Conservation (phyloP, 139 green algal species). For the Picochlorum sp. region DNA sequence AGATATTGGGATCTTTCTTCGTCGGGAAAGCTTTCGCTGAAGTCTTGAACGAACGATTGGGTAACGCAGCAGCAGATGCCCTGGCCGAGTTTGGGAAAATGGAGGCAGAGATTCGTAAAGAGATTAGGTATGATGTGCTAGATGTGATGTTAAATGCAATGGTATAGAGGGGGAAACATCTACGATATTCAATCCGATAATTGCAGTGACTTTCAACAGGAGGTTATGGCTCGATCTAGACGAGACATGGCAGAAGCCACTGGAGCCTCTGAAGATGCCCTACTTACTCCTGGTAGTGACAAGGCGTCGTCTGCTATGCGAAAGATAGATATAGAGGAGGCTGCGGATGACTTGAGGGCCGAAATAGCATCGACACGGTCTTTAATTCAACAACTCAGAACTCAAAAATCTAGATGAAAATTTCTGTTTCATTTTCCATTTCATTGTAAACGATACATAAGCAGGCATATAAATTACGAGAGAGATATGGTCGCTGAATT, state of each 20-base stretch:
- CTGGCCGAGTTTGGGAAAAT: slow-evolving; percentile 23
- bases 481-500: not conserved
- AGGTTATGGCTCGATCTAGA: slow-evolving; percentile 19
- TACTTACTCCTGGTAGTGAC: not conserved
- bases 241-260: not conserved
- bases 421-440: too few species aligned
- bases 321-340: slow-evolving; percentile 11
- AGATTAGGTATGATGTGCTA: slow-evolving; percentile 2
- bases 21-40: slow-evolving; percentile 27
- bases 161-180: too few species aligned
- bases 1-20: slow-evolving; percentile 34
- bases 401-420: not conserved
- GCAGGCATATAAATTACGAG: too few species aligned
- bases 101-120: slow-evolving; percentile 20
- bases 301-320: not conserved
- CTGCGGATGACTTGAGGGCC: slow-evolving; percentile 31
- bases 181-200: too few species aligned
- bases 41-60: slow-evolving; percentile 27
- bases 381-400: slow-evolving; percentile 19
- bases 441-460: too few species aligned
- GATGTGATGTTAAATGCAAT: not conserved
- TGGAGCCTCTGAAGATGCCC: not conserved
- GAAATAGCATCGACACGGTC: slow-evolving; percentile 25
- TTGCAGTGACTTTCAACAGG: slow-evolving; percentile 32
- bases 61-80: slow-evolving; percentile 15